A percentile compares a stretch with the other conserved stretches of the same genome.
phyloP scores from a whole-genome alignment of 768 basidiomycete species.

The Amanita rubescens region DNA sequence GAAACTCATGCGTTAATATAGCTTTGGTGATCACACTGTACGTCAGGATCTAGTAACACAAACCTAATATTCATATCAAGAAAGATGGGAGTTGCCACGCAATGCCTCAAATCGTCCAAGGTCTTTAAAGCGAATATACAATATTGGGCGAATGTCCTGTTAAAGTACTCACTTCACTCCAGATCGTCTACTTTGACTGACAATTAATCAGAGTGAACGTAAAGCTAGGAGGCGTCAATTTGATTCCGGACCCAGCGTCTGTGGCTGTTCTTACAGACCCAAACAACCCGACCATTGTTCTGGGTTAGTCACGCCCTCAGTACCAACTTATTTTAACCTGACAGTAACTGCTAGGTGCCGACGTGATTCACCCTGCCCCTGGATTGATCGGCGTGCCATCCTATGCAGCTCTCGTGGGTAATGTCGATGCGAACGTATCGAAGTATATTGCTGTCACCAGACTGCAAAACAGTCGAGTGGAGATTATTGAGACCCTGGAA shows the following conservation, averaged over 20 bases:
- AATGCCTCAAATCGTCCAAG: constrained; percentile 64
- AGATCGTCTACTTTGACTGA: background rate
- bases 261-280: constrained; percentile 55
- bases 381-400: constrained; percentile 67
- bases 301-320: constrained; percentile 38
- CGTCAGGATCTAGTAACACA: constrained; percentile 4
- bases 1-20: constrained; percentile 16
- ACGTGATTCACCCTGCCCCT: constrained; percentile 75
- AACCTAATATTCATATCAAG: background rate
- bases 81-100: constrained; percentile 72
- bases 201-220: constrained; percentile 56
- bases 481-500: constrained; percentile 64
- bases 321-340: background rate
- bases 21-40: constrained; percentile 54
- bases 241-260: constrained; percentile 55
- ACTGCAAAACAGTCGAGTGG: constrained; percentile 53
- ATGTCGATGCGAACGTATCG: constrained; percentile 60
- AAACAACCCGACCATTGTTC: constrained; percentile 65
- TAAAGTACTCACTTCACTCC: constrained; percentile 48
- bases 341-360: constrained; percentile 43
- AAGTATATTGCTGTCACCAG: constrained; percentile 52
- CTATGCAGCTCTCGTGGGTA: constrained; percentile 69
- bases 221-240: constrained; percentile 79
- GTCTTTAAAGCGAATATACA: constrained; percentile 61
- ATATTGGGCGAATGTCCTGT: constrained; percentile 74